Base-by-base conservation (phyloP, 2,329 filamentous ascomycete genomes). In the Nothophaeocryptopus gaeumannii region DNA sequence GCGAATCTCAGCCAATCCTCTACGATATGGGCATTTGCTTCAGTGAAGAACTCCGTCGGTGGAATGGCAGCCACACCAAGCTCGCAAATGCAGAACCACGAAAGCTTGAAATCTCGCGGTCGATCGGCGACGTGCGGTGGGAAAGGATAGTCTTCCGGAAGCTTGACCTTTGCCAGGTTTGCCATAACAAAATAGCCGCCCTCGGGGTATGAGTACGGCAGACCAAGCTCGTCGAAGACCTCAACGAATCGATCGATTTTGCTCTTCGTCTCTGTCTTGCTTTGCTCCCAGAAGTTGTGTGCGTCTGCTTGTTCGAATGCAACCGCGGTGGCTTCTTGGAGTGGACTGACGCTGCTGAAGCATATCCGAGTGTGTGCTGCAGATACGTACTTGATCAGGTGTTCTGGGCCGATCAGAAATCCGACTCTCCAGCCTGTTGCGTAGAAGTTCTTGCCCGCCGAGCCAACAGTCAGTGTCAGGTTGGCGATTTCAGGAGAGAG, bases 391-490 rank as follows among this genome's bases (percentile, higher is more conserved):
- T 95, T 87, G 73, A 97, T 90, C 45, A 97, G 77, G 54, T 96
- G 82, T 45, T 89, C 82, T 0, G 88, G 89, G 0, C 93, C 93
- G 65, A 97, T 93, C 33, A 99, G 77, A 84, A 92, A 99, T 47
- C 93, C 88, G 59, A 97, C 91, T 50, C 93, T 85, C 93, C 93
- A 99, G 40, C 93, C 93, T 0, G 93, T 99, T 49, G 89, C 89
- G 67, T 97, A 97, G 72, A 99, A 99, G 76, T 93, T 95, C 80
- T 99, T 99, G 62, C 93, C 93, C 1, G 90, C 93, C 0, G 90
- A 96, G 14, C 93, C 93, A 29, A 99, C 93, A 0, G 93, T 97
- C 41, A 99, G 73, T 4, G 93, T 97, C 59, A 95, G 79, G 51
- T 82, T 82, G 61, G 90, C 90, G 44, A 97, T 83, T 68, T 96